phyloP scores from a whole-genome alignment of 1,284 basidiomycete genomes.

The Stygiomarasmius scandens region DNA sequence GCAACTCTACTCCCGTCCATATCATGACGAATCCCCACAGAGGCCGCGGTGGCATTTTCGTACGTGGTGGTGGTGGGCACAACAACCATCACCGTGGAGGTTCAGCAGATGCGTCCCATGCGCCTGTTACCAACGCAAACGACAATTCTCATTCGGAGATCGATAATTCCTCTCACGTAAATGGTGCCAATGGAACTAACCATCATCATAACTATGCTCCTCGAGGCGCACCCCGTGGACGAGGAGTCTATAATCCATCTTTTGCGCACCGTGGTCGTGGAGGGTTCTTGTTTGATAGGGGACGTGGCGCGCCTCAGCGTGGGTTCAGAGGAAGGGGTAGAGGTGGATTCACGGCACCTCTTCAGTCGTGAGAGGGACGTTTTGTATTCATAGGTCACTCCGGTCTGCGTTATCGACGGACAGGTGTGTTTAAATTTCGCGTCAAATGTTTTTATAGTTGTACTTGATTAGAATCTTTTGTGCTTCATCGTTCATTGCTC shows the following conservation, averaged over 20 bases:
- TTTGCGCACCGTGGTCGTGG: conserved; percentile 5
- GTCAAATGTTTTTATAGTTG: too few relatives aligned
- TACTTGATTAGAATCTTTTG: too few relatives aligned
- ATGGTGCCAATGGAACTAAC: neutral
- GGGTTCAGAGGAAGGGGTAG: conserved; percentile 9
- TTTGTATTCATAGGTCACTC: neutral
- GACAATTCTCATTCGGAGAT: neutral
- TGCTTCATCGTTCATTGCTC: too few relatives aligned
- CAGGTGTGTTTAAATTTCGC: too few relatives aligned
- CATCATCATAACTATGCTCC: neutral
- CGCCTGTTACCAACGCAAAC: neutral
- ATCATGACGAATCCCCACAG: conserved; percentile 76
- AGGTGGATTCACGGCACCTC: conserved; percentile 5
- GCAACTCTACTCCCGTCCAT: conserved; percentile 37
- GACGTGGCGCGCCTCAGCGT: conserved; percentile 12
- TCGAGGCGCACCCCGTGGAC: conserved; percentile 2
- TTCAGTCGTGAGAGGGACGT: conserved; percentile 4
- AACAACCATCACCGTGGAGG: neutral
- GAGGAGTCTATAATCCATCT: neutral
- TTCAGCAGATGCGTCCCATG: neutral
- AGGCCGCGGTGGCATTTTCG: conserved; percentile 35
- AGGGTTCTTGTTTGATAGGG: conserved; percentile 12
- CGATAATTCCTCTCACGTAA: neutral
- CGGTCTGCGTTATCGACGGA: too few relatives aligned
- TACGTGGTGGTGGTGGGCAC: neutral